Evolutionary conservation across 1,284 basidiomycete species (phyloP).

Genomic region (Heliocybe sulcata): DNA sequence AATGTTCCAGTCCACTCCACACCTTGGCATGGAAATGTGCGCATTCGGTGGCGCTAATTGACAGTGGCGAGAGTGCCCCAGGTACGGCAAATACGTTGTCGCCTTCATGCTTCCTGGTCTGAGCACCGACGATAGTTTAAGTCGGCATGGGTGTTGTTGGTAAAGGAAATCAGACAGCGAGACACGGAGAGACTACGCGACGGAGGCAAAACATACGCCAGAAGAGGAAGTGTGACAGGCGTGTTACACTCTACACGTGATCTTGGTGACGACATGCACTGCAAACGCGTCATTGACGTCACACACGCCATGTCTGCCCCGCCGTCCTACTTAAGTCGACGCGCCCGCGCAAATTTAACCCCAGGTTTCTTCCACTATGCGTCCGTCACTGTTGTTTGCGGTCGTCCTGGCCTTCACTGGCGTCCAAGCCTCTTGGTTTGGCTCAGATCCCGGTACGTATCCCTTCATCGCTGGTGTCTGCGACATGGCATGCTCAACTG

Average conservation of each 20-base stretch:
- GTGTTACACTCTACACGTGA: neutral
- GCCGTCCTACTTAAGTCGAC: neutral
- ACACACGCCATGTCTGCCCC: neutral
- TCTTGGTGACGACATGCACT: neutral
- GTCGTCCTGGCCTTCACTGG: constrained; percentile 30
- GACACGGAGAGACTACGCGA: neutral
- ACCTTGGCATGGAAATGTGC: neutral
- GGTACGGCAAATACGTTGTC: too few species aligned
- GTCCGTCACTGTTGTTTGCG: neutral
- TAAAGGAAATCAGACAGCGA: neutral
- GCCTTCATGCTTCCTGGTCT: too few species aligned
- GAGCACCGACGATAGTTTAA: too few species aligned
- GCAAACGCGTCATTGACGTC: constrained; percentile 1
- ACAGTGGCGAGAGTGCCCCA: neutral
- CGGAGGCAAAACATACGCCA: neutral
- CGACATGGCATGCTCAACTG: constrained; percentile 11
- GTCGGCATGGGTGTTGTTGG: too few species aligned
- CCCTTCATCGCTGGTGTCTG: neutral
- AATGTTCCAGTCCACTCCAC: neutral
- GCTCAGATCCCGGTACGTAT: constrained; percentile 24
- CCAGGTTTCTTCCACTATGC: constrained; percentile 1
- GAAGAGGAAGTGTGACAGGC: neutral
- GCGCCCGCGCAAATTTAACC: neutral
- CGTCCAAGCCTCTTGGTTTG: constrained; percentile 50
- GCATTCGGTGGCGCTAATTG: neutral